Evolutionary conservation across 805 yeast genomes (phyloP), one percentile per base, ranked within the genome.

Genomic region (Soucietia sequanensis): DNA sequence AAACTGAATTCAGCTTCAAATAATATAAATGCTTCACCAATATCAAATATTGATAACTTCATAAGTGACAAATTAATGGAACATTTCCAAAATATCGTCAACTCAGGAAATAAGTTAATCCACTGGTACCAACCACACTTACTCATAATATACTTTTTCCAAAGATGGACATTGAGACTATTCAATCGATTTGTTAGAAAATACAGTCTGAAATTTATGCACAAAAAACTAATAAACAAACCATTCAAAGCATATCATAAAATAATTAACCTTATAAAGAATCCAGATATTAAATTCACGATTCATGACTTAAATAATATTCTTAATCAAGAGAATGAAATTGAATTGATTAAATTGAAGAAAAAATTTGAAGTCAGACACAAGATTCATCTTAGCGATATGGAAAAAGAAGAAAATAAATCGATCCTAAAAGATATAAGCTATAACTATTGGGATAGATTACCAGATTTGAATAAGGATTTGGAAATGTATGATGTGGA

Each of bases 381-480:
- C 6, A 22, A 13, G 6, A 31, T 20, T 23, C 31, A 23, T 11
- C 14, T 16, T 4, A 13, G 13, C 8, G 32, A 34, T 23, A 36
- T 17, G 13, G 24, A 25, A 16, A 34, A 33, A 16, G 31, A 35
- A 17, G 38, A 31, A 8, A 30, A 23, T 11, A 35, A 25, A 2
- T n/a, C 10, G 5, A 18, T 5, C 17, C 11, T 27, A 11, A 21
- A 23, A 8, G 59, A 57, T 27, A 41, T 58, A 16, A 47, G 49
- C 34, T 66, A 66, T 38, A 50, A 48, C 28, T 65, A 65, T 43
- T 65, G 71, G 70, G 69, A 62, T 34, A 54, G 46, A 6, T 35
- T 62, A 9, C 37, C 48, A 6, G 18, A 34, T 6, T 31, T 54
- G 10, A 51, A 52, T n/a, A 33, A 30, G 13, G 68, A 62, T 35